A percentile compares a stretch with the other conserved stretches of the same genome.
Conservation (phyloP, 257 asterid species). For the Salvia splendens region DNA sequence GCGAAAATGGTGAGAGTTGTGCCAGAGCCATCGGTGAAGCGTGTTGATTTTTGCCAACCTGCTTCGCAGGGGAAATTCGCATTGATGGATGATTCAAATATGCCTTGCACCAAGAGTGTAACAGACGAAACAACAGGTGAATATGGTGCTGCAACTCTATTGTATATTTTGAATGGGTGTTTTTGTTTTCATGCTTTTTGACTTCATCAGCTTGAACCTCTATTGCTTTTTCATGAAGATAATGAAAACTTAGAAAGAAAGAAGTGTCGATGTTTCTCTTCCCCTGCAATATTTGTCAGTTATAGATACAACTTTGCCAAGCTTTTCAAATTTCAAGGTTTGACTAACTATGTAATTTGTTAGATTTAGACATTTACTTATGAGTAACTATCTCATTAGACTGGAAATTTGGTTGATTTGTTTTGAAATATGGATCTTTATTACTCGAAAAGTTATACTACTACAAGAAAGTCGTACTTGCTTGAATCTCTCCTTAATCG, state of each 20-base stretch:
- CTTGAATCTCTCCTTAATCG: not conserved
- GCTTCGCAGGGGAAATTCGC: constrained; percentile 50
- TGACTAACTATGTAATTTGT: not conserved
- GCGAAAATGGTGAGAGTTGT: constrained; percentile 52
- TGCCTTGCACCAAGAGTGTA: constrained; percentile 54
- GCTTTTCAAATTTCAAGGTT: constrained; percentile 9
- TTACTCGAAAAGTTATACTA: not conserved
- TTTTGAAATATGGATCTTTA: not conserved
- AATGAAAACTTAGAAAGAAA: not conserved
- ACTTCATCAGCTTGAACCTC: no score
- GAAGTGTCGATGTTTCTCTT: constrained; percentile 2
- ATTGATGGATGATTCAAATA: constrained; percentile 35
- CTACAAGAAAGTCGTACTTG: not conserved
- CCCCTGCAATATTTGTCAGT: not conserved
- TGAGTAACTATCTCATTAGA: not conserved
- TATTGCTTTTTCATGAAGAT: no score
- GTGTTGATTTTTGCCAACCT: constrained; percentile 75
- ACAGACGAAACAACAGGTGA: constrained; percentile 73
- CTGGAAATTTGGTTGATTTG: not conserved
- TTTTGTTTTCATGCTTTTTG: not conserved
- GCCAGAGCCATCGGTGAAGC: constrained; percentile 70
- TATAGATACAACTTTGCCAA: not conserved
- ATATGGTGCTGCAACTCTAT: constrained; percentile 1
- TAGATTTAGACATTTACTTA: not conserved
- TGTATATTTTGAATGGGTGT: not conserved